phyloP scores from a whole-genome alignment of 2,329 filamentous ascomycete species.

The Byssothecium circinans region DNA sequence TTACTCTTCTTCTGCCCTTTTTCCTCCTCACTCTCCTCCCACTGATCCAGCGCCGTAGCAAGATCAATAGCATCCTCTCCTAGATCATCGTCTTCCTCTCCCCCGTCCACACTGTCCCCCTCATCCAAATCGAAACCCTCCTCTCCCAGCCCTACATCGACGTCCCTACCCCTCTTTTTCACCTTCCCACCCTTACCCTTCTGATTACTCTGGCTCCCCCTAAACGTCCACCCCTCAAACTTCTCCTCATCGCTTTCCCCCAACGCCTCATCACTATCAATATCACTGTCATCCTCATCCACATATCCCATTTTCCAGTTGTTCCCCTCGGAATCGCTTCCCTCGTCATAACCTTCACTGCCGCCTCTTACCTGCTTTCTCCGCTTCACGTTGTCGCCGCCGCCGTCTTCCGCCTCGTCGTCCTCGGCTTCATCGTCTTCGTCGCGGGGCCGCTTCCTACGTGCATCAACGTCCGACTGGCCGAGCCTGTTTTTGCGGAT shows the following conservation, averaged over 20 bases:
- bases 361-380: conserved; percentile 23
- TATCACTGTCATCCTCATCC: conserved; percentile 66
- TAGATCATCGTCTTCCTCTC: conserved; percentile 63
- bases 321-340: conserved; percentile 83
- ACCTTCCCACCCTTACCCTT: conserved; percentile 49
- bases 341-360: conserved; percentile 65
- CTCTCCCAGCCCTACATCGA: conserved; percentile 20
- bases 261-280: conserved; percentile 81
- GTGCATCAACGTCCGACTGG: conserved; percentile 50
- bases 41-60: conserved; percentile 61
- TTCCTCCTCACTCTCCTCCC: conserved; percentile 41
- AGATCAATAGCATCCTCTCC: conserved; percentile 66
- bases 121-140: conserved; percentile 55
- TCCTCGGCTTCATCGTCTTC: conserved; percentile 48
- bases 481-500: conserved; percentile 62
- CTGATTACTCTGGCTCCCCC: conserved; percentile 58
- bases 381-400: conserved; percentile 35
- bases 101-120: conserved; percentile 48
- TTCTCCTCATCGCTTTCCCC: conserved; percentile 84
- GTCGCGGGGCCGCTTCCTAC: conserved; percentile 47
- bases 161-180: conserved; percentile 36
- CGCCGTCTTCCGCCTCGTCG: conserved; percentile 29
- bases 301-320: conserved; percentile 78
- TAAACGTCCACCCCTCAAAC: conserved; percentile 75
- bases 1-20: conserved; percentile 25